A percentile compares a stretch with the other conserved stretches of the same genome.
Conservation (phyloP, 805 yeast genomes). For the Metschnikowia arizonensis region DNA sequence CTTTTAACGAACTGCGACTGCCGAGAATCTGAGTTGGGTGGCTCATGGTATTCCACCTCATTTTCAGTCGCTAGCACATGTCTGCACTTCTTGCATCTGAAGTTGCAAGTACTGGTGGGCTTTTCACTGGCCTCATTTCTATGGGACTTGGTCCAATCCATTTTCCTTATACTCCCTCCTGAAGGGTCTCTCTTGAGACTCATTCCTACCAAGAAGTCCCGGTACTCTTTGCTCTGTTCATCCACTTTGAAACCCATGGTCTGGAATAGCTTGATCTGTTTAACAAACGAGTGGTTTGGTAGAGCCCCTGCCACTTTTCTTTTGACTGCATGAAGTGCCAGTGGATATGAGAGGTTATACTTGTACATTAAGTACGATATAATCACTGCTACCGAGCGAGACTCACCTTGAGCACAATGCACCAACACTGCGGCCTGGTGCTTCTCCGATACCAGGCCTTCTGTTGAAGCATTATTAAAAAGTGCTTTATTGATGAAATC, state of each 20-base stretch:
- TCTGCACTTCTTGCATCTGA: slow-evolving; percentile 84
- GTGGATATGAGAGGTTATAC: slow-evolving; percentile 51
- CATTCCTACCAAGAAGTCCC: slow-evolving; percentile 24
- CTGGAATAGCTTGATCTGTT: slow-evolving; percentile 66
- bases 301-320: slow-evolving; percentile 55
- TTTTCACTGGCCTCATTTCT: slow-evolving; percentile 8
- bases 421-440: slow-evolving; percentile 45
- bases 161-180: slow-evolving; percentile 12
- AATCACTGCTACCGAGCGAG: slow-evolving; percentile 45
- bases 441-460: slow-evolving; percentile 9
- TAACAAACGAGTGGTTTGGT: slow-evolving; percentile 72
- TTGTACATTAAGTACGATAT: slow-evolving; percentile 48
- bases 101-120: slow-evolving; percentile 16
- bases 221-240: slow-evolving; percentile 21
- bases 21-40: slow-evolving; percentile 60
- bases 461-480: slow-evolving; percentile 28
- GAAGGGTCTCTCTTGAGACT: slow-evolving; percentile 19
- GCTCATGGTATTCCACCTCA: slow-evolving; percentile 60
- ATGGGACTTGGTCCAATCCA: slow-evolving; percentile 13
- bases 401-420: slow-evolving; percentile 52
- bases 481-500: slow-evolving; percentile 64
- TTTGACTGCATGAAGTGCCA: slow-evolving; percentile 72
- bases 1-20: slow-evolving; percentile 64
- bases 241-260: slow-evolving; percentile 28
- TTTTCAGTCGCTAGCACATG: slow-evolving; percentile 59